These are phyloP conservation scores for Penicillium alfredii DNA, from an alignment of 495 filamentous ascomycete genomes.

Conservation along the genomic window DNA sequence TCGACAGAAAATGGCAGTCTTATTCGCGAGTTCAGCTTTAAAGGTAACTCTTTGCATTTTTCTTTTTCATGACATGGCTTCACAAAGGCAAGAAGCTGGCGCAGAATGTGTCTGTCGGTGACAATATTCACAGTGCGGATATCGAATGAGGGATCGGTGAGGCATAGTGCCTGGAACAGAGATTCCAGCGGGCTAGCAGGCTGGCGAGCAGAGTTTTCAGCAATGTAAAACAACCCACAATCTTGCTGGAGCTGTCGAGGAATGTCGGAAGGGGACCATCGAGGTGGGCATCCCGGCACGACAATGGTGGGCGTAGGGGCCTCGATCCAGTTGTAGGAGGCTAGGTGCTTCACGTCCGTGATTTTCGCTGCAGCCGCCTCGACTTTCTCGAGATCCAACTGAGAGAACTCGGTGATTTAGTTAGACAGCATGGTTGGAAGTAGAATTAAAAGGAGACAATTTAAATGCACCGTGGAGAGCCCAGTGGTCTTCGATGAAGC, in stretches of 20 bases:
- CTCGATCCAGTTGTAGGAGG: conserved; percentile 49
- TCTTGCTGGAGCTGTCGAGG: conserved; percentile 9
- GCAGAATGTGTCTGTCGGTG: conserved; percentile 49
- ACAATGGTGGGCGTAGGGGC: conserved; percentile 21
- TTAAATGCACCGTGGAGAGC: too few relatives aligned
- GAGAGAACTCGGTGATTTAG: too few relatives aligned
- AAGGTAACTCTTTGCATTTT: too few relatives aligned
- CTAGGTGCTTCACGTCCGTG: conserved; percentile 34
- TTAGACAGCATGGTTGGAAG: too few relatives aligned
- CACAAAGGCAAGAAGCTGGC: conserved; percentile 46
- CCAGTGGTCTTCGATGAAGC: too few relatives aligned
- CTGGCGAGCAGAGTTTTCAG: conserved; percentile 18
- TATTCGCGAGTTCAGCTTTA: too few relatives aligned
- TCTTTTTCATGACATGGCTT: conserved; percentile 31
- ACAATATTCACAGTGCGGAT: conserved; percentile 39
- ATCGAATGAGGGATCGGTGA: conserved; percentile 37
- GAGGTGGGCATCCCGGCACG: conserved; percentile 17
- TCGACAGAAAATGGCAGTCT: too few relatives aligned
- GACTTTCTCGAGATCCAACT: too few relatives aligned
- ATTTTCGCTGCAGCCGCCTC: too few relatives aligned
- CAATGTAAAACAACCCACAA: conserved; percentile 15
- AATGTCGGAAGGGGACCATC: conserved; percentile 8
- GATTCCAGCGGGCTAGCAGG: conserved; percentile 42
- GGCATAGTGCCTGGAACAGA: conserved; percentile 44
- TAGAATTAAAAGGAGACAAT: too few relatives aligned